phyloP scores from a whole-genome alignment of 345 rosid genomes.

The Erodium maritimum region DNA sequence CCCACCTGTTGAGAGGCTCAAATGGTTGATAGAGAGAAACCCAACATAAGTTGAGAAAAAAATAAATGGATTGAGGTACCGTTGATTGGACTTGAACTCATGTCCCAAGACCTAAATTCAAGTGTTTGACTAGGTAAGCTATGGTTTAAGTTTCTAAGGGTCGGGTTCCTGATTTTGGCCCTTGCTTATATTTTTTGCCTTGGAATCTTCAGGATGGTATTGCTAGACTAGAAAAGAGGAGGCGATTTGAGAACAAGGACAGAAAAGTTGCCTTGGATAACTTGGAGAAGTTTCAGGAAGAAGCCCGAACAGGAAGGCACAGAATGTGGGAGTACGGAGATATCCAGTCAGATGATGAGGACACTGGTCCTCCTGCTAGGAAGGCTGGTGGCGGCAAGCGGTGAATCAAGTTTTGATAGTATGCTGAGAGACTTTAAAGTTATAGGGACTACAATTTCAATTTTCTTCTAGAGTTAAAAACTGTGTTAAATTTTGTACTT shows the following conservation, averaged over 20 bases:
- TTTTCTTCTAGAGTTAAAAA: background rate
- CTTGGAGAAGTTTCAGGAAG: slow-evolving; percentile 68
- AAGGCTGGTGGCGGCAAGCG: slow-evolving; percentile 32
- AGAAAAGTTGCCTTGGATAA: slow-evolving; percentile 51
- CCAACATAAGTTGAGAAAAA: too few relatives aligned
- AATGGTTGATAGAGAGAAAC: too few relatives aligned
- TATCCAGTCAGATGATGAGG: slow-evolving; percentile 89
- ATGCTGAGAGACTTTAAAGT: background rate
- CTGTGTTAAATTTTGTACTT: background rate
- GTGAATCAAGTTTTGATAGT: background rate
- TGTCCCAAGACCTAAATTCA: too few relatives aligned
- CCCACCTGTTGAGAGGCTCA: too few relatives aligned
- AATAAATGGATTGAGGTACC: too few relatives aligned
- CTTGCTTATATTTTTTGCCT: background rate
- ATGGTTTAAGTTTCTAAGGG: too few relatives aligned
- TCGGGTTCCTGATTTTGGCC: too few relatives aligned
- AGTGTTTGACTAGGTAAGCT: too few relatives aligned
- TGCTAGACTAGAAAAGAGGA: slow-evolving; percentile 80
- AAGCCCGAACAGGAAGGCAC: slow-evolving; percentile 54
- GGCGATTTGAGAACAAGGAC: slow-evolving; percentile 64
- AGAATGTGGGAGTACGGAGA: slow-evolving; percentile 96
- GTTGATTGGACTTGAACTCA: too few relatives aligned
- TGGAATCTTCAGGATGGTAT: slow-evolving; percentile 65
- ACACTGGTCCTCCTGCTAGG: slow-evolving; percentile 39
- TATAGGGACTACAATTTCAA: too few relatives aligned